These are phyloP conservation scores for Trichosporon ovoides DNA, from an alignment of 1,284 basidiomycete species.

Conservation along the genomic window DNA sequence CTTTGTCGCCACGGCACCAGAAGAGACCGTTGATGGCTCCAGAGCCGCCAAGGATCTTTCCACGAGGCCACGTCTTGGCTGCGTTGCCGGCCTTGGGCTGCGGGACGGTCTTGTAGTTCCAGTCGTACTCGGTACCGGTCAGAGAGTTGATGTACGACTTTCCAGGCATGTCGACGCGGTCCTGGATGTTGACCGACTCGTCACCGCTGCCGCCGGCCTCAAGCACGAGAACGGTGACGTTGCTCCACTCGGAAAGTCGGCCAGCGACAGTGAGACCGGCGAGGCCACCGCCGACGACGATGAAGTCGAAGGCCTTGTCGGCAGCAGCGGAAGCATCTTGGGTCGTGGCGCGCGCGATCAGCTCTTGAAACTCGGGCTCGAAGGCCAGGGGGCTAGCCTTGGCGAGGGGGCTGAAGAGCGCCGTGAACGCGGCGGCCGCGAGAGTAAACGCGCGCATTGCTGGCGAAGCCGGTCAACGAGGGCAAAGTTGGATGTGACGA, in stretches of 20 bases:
- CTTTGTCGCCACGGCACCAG: conserved; percentile 47
- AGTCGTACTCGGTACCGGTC: conserved; percentile 56
- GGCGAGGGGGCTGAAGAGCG: background rate
- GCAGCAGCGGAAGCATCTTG: conserved; percentile 25
- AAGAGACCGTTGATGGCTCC: conserved; percentile 68
- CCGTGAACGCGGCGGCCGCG: background rate
- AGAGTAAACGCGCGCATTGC: background rate
- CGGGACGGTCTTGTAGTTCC: conserved; percentile 57
- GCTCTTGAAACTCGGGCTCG: background rate
- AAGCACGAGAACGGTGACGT: conserved; percentile 63
- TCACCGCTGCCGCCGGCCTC: conserved; percentile 65
- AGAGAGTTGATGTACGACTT: conserved; percentile 44
- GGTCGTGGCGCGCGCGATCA: conserved; percentile 33
- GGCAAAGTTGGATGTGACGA: background rate
- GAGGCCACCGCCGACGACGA: conserved; percentile 57
- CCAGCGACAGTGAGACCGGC: conserved; percentile 68
- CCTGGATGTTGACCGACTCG: conserved; percentile 24
- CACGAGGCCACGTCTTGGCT: conserved; percentile 55
- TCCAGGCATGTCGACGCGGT: conserved; percentile 21
- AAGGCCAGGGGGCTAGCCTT: background rate
- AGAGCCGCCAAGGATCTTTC: conserved; percentile 65
- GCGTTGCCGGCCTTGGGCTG: conserved; percentile 26
- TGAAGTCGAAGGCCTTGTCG: conserved; percentile 43
- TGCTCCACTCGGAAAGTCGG: conserved; percentile 62
- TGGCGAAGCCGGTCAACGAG: background rate